These are phyloP conservation scores for Castanea sativa DNA, from an alignment of 306 rosid species.

Conservation along the genomic window DNA sequence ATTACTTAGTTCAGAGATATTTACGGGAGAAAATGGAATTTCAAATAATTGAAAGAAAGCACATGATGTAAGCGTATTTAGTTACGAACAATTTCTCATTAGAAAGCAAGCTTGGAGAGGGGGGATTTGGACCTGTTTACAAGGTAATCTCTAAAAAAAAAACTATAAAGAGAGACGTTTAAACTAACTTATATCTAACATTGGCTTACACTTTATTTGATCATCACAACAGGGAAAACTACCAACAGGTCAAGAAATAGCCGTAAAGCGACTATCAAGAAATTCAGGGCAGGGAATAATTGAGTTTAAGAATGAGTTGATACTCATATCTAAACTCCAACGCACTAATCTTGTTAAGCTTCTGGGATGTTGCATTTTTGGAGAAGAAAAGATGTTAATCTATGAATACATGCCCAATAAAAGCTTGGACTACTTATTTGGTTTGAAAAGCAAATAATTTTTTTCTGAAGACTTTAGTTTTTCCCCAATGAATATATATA, in stretches of 20 bases:
- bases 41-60: neutral
- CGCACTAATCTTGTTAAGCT: too few species aligned
- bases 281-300: slow-evolving; percentile 24
- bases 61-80: slow-evolving; percentile 8
- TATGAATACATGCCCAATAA: too few species aligned
- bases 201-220: neutral
- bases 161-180: too few species aligned
- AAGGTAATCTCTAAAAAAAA: neutral
- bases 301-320: too few species aligned
- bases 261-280: slow-evolving; percentile 15
- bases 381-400: too few species aligned
- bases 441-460: neutral
- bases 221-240: neutral
- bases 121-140: slow-evolving; percentile 27
- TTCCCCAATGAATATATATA: too few species aligned
- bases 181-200: too few species aligned
- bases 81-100: slow-evolving; percentile 11
- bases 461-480: too few species aligned
- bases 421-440: slow-evolving; percentile 5
- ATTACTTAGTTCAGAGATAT: neutral
- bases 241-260: neutral
- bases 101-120: slow-evolving; percentile 25
- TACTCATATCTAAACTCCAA: too few species aligned
- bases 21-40: neutral
- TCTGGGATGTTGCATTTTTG: too few species aligned